Conservation (phyloP, 371 early-diverging fungal species). For the Mortierella sp. region DNA sequence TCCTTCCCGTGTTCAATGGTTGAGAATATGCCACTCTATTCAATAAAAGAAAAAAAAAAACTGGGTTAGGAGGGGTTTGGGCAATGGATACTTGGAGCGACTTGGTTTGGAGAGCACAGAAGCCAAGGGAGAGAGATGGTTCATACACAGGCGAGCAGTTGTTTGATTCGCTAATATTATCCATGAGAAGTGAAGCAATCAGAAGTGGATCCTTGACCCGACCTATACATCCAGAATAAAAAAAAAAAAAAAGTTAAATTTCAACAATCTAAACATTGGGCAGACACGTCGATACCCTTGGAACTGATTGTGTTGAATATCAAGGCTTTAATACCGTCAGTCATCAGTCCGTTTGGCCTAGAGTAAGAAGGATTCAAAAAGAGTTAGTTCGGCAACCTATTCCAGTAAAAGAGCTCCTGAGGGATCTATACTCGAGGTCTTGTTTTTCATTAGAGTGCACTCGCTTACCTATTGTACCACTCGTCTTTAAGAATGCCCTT, state of each 20-base stretch:
- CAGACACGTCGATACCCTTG: too few relatives aligned
- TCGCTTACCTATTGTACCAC: constrained; percentile 38
- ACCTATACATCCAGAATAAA: constrained; percentile 21
- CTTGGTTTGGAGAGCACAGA: not conserved
- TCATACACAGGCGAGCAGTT: constrained; percentile 35
- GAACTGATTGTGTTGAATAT: not conserved
- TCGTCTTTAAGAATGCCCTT: constrained; percentile 38
- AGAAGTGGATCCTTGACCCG: constrained; percentile 61
- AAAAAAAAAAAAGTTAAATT: not conserved
- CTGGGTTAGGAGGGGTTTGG: not conserved
- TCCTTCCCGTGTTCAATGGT: constrained; percentile 39
- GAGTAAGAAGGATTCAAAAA: not conserved
- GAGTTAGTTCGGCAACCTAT: too few relatives aligned
- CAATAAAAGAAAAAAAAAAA: not conserved
- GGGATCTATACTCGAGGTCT: too few relatives aligned
- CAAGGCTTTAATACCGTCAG: constrained; percentile 12
- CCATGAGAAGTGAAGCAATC: constrained; percentile 61
- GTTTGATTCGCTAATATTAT: constrained; percentile 45
- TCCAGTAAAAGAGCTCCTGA: too few relatives aligned
- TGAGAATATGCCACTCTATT: constrained; percentile 49
- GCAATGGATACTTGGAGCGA: not conserved
- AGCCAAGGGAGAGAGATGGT: not conserved
- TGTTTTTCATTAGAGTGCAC: too few relatives aligned
- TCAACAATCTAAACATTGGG: too few relatives aligned
- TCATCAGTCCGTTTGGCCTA: constrained; percentile 38